Conservation (phyloP, 768 basidiomycete species). For the Leccinum arenicola region DNA sequence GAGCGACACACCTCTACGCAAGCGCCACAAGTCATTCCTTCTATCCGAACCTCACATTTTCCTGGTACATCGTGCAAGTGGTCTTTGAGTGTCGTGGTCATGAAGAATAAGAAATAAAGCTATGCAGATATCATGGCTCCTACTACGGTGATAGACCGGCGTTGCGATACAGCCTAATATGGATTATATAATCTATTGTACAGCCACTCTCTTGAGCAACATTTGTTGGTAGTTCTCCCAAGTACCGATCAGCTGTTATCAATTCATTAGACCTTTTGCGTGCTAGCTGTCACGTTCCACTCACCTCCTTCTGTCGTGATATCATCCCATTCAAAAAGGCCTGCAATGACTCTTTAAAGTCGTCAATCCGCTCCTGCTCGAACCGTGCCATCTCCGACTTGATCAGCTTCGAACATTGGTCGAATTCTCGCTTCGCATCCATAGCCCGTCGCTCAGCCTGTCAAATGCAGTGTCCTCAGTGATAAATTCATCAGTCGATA, state of each 20-base stretch:
- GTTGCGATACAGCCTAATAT: neutral
- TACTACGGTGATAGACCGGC: neutral
- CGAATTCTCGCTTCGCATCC: constrained; percentile 86
- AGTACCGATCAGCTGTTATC: constrained; percentile 57
- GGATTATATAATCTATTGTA: constrained; percentile 10
- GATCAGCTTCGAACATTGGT: constrained; percentile 76
- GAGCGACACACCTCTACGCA: constrained; percentile 67
- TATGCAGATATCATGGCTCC: neutral
- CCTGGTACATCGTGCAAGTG: constrained; percentile 30
- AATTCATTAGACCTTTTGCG: neutral
- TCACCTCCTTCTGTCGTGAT: constrained; percentile 73
- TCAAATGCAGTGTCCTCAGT: neutral
- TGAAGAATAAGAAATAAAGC: neutral
- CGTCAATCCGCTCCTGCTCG: constrained; percentile 89
- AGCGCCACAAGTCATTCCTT: constrained; percentile 89
- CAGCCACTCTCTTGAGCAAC: constrained; percentile 47
- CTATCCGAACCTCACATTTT: constrained; percentile 76
- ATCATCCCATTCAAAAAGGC: constrained; percentile 88
- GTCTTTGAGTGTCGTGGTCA: neutral
- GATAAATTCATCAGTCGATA: neutral
- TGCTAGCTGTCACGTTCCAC: constrained; percentile 12
- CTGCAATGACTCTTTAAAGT: constrained; percentile 85
- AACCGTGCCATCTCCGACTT: constrained; percentile 90
- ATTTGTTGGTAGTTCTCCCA: constrained; percentile 85
- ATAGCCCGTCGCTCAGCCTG: constrained; percentile 84